Evolutionary conservation across 2,329 filamentous ascomycete species (phyloP), one percentile per base, ranked within the genome.

Genomic region (Epichloe scottii): DNA sequence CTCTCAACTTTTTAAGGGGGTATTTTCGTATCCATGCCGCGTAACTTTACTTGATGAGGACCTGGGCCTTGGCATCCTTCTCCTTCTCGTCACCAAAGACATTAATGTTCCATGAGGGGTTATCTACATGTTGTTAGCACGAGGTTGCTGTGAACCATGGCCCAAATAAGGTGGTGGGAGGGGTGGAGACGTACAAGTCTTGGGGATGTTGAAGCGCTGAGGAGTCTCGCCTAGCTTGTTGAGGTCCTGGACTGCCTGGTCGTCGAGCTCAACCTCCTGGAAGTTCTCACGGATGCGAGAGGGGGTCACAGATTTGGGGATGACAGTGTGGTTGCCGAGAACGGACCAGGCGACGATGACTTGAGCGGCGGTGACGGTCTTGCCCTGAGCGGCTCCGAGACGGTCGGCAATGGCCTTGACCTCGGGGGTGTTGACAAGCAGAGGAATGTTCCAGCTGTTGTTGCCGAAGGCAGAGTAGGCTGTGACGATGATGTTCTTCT

Each of bases 251-350:
- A 82, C 76, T 57, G 84, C 77, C 50, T 74, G 72, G 39, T 76
- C 71, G 43, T 70, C 67, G 53, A 87, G 69, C 60, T 86, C 76
- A 47, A 82, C 73, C 65, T 85, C 76, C 68, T 82, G 71, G 62
- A 83, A 87, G 74, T 89, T 89, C 60, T 73, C 75, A 60, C 77
- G 71, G 58, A 89, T 89, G 52, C 85, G 78, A 35, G 73, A 72
- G 47, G 79, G 73, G 51, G 77, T 87, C 56, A 87, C 83, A 19
- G 77, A 83, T 74, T 89, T 89, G 61, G 85, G 85, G 59, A 89
- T 87, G 58, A 89, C 85, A 58, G 74, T 79, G 67, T 82, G 82
- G 50, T 81, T 82, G 58, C 79, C 67, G 43, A 74, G 58, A 68
- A 75, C 63, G 70, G 71, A 65, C 79, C 81, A 82, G 71, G 82